phyloP scores from a whole-genome alignment of 345 rosid species.

The Zanthoxylum bungeanum region DNA sequence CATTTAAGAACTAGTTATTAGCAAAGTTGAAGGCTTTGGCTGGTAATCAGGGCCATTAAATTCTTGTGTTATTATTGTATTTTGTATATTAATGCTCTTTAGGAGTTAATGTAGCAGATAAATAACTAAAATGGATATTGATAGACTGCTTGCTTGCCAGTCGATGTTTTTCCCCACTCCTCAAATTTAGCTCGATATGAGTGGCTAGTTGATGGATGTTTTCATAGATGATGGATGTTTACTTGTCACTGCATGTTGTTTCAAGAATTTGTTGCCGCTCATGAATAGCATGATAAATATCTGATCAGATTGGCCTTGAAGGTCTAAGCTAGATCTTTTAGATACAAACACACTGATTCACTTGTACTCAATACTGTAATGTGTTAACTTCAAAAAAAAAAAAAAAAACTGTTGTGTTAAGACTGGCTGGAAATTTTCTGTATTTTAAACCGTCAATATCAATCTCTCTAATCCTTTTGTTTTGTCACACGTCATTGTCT shows the following conservation, averaged over 20 bases:
- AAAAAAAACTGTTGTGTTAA: too few relatives aligned
- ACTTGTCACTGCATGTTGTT: background rate
- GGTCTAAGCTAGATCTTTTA: background rate
- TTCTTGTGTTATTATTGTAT: background rate
- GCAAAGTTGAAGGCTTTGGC: background rate
- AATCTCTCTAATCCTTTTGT: conserved; percentile 1
- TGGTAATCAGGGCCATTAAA: background rate
- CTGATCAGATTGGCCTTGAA: background rate
- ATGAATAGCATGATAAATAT: background rate
- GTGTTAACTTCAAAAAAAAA: too few relatives aligned
- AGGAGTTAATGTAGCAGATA: background rate
- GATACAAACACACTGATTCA: background rate
- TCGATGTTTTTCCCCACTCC: background rate
- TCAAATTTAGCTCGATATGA: background rate
- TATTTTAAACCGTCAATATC: background rate
- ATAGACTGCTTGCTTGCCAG: background rate
- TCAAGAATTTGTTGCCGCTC: background rate
- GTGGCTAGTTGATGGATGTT: background rate
- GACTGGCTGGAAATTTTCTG: background rate
- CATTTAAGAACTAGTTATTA: background rate
- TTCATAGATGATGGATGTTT: background rate
- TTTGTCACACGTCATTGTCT: conserved; percentile 15
- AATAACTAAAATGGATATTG: background rate
- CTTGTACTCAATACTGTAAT: background rate
- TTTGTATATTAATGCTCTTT: background rate